phyloP scores from a whole-genome alignment of 495 filamentous ascomycete species.

The Pseudomonodictys pantanalensis region DNA sequence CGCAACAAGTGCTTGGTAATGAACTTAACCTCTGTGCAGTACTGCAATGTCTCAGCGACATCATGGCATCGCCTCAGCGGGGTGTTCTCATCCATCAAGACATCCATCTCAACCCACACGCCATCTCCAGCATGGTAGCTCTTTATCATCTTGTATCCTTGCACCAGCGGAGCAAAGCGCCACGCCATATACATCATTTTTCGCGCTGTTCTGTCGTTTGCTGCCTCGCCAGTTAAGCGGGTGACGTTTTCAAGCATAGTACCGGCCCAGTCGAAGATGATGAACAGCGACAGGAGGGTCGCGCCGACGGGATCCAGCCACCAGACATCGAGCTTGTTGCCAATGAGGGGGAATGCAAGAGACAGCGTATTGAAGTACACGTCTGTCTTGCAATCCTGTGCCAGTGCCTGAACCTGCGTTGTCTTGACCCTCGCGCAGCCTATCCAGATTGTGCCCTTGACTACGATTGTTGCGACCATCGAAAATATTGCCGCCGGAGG shows the following conservation, averaged over 20 bases:
- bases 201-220: constrained; percentile 35
- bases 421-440: constrained; percentile 49
- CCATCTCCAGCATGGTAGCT: constrained; percentile 51
- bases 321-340: constrained; percentile 44
- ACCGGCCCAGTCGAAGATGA: constrained; percentile 50
- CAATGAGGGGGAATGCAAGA: constrained; percentile 49
- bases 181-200: constrained; percentile 50
- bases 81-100: constrained; percentile 46
- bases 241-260: constrained; percentile 50
- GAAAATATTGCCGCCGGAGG: constrained; percentile 45
- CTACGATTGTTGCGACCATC: constrained; percentile 44
- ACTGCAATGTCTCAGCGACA: constrained; percentile 52
- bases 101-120: constrained; percentile 51
- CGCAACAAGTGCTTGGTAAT: constrained; percentile 45
- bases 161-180: constrained; percentile 46
- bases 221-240: constrained; percentile 45
- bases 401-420: constrained; percentile 51
- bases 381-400: constrained; percentile 53
- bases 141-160: constrained; percentile 48
- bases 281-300: constrained; percentile 47
- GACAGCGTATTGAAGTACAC: constrained; percentile 53
- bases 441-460: constrained; percentile 50
- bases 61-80: constrained; percentile 46
- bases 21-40: constrained; percentile 41
- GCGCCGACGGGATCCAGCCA: constrained; percentile 52